phyloP scores from a whole-genome alignment of 1,139 yeast species.

The Magnusiomyces ingens region DNA sequence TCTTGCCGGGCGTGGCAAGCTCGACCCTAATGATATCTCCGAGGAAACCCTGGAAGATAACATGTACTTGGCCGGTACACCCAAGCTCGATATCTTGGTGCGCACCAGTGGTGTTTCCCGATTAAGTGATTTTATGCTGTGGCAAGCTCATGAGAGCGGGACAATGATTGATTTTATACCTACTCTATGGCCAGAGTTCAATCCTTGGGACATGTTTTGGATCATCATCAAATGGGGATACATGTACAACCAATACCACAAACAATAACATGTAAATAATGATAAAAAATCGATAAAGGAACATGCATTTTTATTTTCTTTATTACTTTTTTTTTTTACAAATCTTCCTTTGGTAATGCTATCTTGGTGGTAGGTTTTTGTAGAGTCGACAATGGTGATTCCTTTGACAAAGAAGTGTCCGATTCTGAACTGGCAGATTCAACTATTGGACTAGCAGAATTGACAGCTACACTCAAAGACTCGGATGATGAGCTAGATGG shows the following conservation, averaged over 20 bases:
- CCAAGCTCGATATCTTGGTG: constrained; percentile 75
- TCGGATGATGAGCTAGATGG: no score
- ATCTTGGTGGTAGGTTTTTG: no score
- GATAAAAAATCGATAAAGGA: no score
- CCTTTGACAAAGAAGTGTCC: no score
- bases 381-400: no score
- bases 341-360: no score
- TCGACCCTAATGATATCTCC: constrained; percentile 35
- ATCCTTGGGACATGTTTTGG: constrained; percentile 49
- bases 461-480: no score
- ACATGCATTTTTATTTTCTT: no score
- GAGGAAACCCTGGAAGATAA: constrained; percentile 44
- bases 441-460: no score
- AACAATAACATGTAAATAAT: no score
- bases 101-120: constrained; percentile 87
- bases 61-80: constrained; percentile 60
- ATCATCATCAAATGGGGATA: constrained; percentile 44
- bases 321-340: no score
- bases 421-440: no score
- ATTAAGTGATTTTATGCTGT: constrained; percentile 81
- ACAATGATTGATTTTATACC: constrained; percentile 56
- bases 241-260: not conserved
- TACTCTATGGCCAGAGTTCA: constrained; percentile 87
- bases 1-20: constrained; percentile 30
- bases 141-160: constrained; percentile 41